phyloP scores from a whole-genome alignment of 306 rosid species.

The Gynostemma pentaphyllum region DNA sequence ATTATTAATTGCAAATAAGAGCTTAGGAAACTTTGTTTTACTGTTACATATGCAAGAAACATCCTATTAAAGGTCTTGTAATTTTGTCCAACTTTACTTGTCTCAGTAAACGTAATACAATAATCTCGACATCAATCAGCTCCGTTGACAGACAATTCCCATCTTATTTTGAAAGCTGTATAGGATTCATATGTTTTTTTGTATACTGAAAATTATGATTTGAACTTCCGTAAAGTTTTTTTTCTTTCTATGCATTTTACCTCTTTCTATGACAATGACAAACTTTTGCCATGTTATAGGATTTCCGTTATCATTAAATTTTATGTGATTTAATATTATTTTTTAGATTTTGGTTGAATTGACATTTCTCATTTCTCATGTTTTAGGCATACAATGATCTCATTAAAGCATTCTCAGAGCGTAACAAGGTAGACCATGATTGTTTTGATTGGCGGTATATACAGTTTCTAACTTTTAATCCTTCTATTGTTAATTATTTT shows the following conservation, averaged over 20 bases:
- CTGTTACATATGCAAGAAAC: neutral
- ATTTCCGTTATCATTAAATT: neutral
- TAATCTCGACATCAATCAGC: neutral
- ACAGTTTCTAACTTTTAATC: neutral
- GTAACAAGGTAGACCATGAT: constrained; percentile 56
- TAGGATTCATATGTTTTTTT: neutral
- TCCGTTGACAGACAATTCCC: neutral
- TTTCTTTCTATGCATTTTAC: neutral
- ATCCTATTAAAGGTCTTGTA: neutral
- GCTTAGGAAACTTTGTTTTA: neutral
- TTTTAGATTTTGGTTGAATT: neutral
- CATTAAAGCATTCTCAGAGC: constrained; percentile 74
- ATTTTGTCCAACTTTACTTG: neutral
- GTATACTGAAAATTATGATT: neutral
- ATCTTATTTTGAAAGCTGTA: neutral
- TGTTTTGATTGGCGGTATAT: constrained; percentile 8
- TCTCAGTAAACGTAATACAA: neutral
- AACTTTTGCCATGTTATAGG: neutral
- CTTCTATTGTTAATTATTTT: constrained; percentile 8
- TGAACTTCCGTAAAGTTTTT: neutral
- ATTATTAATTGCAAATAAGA: neutral
- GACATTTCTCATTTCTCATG: constrained; percentile 12
- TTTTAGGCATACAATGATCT: constrained; percentile 80
- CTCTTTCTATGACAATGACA: neutral
- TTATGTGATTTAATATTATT: neutral